Evolutionary conservation across 140 eudicot genomes (phyloP).

Genomic region (Oenanthe javanica): DNA sequence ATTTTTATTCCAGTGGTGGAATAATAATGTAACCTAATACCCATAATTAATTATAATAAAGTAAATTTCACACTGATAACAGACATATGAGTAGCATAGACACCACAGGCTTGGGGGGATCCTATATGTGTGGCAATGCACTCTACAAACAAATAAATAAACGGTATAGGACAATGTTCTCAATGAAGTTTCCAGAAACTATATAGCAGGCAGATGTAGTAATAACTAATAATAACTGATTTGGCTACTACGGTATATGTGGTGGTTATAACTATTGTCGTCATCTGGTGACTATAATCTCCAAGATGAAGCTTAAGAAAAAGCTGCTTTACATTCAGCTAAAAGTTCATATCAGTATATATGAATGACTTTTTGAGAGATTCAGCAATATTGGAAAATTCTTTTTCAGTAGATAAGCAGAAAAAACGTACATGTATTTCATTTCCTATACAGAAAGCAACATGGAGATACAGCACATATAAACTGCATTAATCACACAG

Average conservation of each 20-base stretch:
- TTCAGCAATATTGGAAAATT: background rate
- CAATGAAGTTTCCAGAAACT: too few relatives aligned
- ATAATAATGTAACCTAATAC: background rate
- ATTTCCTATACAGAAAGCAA: background rate
- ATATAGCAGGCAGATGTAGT: background rate
- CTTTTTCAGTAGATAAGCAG: background rate
- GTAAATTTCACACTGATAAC: background rate
- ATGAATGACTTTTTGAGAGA: background rate
- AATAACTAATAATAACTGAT: background rate
- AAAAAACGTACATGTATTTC: background rate
- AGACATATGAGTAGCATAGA: background rate
- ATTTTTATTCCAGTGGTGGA: background rate
- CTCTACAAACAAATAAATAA: background rate
- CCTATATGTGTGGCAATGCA: background rate
- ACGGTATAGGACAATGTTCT: too few relatives aligned
- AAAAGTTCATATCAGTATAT: background rate
- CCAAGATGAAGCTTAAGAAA: too few relatives aligned
- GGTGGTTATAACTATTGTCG: too few relatives aligned
- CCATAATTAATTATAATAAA: background rate
- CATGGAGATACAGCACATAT: background rate
- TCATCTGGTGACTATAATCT: too few relatives aligned
- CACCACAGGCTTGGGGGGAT: background rate
- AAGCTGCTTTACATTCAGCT: too few relatives aligned
- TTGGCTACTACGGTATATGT: too few relatives aligned
- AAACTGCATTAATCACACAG: constrained; percentile 2